A percentile compares a stretch with the other conserved stretches of the same genome.
These are phyloP conservation scores for Boletus vermiculosoides DNA, from an alignment of 768 basidiomycete genomes.

Conservation along the genomic window DNA sequence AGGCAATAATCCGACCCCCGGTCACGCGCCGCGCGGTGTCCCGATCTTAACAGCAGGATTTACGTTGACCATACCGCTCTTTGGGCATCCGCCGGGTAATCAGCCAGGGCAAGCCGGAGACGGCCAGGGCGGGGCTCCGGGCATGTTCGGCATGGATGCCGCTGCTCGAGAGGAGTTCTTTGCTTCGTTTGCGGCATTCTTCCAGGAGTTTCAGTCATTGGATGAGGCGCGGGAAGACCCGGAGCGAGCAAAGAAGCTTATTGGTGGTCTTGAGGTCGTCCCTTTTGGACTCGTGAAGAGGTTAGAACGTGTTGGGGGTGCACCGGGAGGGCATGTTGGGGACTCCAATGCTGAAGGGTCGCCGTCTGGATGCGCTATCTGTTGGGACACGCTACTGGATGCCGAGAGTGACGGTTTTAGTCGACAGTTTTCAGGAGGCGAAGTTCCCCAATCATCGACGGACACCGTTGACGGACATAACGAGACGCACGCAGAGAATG, in stretches of 20 bases:
- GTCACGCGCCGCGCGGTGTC: slow-evolving; percentile 20
- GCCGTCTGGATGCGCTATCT: slow-evolving; percentile 62
- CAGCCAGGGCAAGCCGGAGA: slow-evolving; percentile 1
- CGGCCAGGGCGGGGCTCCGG: slow-evolving; percentile 6
- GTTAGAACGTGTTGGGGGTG: slow-evolving; percentile 50
- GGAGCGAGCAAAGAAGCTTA: slow-evolving; percentile 60
- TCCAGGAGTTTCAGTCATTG: slow-evolving; percentile 27
- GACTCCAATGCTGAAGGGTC: slow-evolving; percentile 35
- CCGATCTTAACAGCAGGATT: slow-evolving; percentile 32
- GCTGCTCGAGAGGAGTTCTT: slow-evolving; percentile 24
- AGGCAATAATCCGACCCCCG: slow-evolving; percentile 24
- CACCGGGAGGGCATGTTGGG: slow-evolving; percentile 33
- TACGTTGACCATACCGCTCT: slow-evolving; percentile 36
- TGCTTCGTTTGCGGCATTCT: slow-evolving; percentile 26
- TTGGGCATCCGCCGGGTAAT: slow-evolving; percentile 20
- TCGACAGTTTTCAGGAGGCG: slow-evolving; percentile 12
- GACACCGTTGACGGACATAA: slow-evolving; percentile 1
- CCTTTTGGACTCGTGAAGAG: slow-evolving; percentile 64
- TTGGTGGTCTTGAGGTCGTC: slow-evolving; percentile 65
- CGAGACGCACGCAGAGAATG: slow-evolving; percentile 2
- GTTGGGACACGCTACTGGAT: slow-evolving; percentile 68
- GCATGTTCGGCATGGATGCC: slow-evolving; percentile 19
- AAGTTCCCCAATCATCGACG: neutral
- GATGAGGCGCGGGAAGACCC: slow-evolving; percentile 57
- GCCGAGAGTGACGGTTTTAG: slow-evolving; percentile 39